Evolutionary conservation across 345 rosid genomes (phyloP).

Genomic region (Carallia brachiata): DNA sequence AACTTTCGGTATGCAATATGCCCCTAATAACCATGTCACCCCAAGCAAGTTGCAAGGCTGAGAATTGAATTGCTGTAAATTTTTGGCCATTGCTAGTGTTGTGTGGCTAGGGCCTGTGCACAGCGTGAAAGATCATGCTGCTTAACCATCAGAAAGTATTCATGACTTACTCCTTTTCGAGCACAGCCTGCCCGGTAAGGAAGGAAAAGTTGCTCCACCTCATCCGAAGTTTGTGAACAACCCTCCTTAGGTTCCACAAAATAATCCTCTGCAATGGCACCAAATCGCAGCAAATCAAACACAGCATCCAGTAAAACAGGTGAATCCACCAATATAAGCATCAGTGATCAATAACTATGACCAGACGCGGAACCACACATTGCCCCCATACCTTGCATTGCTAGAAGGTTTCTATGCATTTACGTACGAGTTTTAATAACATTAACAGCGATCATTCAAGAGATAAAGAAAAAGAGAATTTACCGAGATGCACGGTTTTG

Average conservation of each 20-base stretch:
- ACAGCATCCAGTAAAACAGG: neutral
- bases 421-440: neutral
- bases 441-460: neutral
- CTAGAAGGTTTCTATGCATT: too few relatives aligned
- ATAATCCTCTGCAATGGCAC: constrained; percentile 24
- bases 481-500: constrained; percentile 28
- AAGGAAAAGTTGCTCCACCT: constrained; percentile 54
- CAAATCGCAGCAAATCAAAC: neutral
- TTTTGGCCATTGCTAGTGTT: too few relatives aligned
- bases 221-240: constrained; percentile 47
- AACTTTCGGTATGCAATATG: too few relatives aligned
- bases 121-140: too few relatives aligned
- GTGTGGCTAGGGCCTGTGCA: too few relatives aligned
- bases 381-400: too few relatives aligned
- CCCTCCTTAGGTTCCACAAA: constrained; percentile 33
- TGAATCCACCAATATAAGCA: neutral
- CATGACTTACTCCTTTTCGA: constrained; percentile 61
- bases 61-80: too few relatives aligned
- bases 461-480: neutral
- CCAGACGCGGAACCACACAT: neutral
- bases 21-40: too few relatives aligned
- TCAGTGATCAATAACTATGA: neutral
- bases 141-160: neutral
- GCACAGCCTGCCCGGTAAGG: constrained; percentile 68
- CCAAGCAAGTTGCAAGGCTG: too few relatives aligned